These are phyloP conservation scores for Collybia sordida DNA, from an alignment of 768 basidiomycete genomes.

Conservation along the genomic window DNA sequence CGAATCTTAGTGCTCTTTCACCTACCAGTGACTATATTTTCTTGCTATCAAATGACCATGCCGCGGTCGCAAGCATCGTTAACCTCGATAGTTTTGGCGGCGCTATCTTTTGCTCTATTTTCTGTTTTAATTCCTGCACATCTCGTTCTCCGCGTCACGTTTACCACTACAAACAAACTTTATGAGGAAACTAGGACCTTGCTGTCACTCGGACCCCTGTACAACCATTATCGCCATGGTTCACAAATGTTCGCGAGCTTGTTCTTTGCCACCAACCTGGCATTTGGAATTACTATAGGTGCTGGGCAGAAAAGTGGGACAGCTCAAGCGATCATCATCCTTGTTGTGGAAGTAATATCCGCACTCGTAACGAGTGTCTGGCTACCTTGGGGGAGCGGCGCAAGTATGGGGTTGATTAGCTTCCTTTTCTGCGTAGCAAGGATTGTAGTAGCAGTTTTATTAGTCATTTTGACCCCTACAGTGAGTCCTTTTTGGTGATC, in stretches of 20 bases:
- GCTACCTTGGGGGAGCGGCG: conserved; percentile 96
- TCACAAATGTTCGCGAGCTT: conserved; percentile 87
- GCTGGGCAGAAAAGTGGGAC: conserved; percentile 90
- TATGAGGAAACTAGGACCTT: conserved; percentile 95
- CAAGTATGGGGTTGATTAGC: conserved; percentile 94
- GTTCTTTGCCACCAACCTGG: conserved; percentile 79
- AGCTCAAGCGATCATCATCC: conserved; percentile 86
- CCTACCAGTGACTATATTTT: conserved; percentile 90
- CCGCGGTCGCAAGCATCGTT: conserved; percentile 49
- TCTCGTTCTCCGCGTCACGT: conserved; percentile 73
- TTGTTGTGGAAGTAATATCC: conserved; percentile 84
- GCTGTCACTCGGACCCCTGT: conserved; percentile 86
- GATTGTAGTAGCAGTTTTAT: conserved; percentile 85
- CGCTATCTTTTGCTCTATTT: conserved; percentile 75
- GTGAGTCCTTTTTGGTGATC: conserved; percentile 46
- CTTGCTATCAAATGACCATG: conserved; percentile 80
- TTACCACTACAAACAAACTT: conserved; percentile 83
- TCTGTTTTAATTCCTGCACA: conserved; percentile 76
- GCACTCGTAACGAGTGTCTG: conserved; percentile 90
- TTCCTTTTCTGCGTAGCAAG: conserved; percentile 91
- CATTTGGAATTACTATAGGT: conserved; percentile 83
- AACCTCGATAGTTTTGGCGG: conserved; percentile 75
- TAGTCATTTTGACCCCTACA: conserved; percentile 87
- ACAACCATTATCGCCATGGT: conserved; percentile 91
- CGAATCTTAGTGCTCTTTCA: conserved; percentile 92